These are phyloP conservation scores for Guadua angustifolia DNA, from an alignment of 176 grass and related monocot species.

Conservation along the genomic window DNA sequence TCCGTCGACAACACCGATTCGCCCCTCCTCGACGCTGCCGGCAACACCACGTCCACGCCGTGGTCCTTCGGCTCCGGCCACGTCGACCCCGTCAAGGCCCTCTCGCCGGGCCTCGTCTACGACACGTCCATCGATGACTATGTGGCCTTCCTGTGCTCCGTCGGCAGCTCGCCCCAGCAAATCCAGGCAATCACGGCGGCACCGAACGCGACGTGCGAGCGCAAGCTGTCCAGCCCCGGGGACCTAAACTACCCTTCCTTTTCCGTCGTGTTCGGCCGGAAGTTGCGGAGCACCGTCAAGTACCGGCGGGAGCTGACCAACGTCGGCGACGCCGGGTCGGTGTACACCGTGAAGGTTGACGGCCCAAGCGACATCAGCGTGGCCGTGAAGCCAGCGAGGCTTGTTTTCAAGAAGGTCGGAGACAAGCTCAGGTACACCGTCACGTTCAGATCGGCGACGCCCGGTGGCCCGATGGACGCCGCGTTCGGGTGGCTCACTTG, in stretches of 20 bases:
- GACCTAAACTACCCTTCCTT: slow-evolving; percentile 95
- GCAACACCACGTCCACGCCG: slow-evolving; percentile 59
- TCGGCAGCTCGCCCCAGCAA: slow-evolving; percentile 57
- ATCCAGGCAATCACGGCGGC: slow-evolving; percentile 63
- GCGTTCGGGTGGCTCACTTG: slow-evolving; percentile 86
- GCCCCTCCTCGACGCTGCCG: slow-evolving; percentile 62
- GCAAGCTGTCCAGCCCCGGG: slow-evolving; percentile 68
- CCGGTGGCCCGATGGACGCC: slow-evolving; percentile 46
- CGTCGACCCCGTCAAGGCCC: slow-evolving; percentile 72
- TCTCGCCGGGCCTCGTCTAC: slow-evolving; percentile 88
- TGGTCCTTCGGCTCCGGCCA: slow-evolving; percentile 81
- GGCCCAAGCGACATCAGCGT: slow-evolving; percentile 62
- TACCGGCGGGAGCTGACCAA: slow-evolving; percentile 85
- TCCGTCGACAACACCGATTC: slow-evolving; percentile 68
- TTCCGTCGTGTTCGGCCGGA: slow-evolving; percentile 68
- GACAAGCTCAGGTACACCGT: slow-evolving; percentile 65
- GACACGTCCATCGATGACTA: slow-evolving; percentile 71
- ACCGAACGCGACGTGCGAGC: slow-evolving; percentile 66
- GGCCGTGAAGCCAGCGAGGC: slow-evolving; percentile 65
- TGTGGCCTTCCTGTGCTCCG: slow-evolving; percentile 79
- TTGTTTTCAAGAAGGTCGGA: slow-evolving; percentile 59
- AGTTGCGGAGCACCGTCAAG: slow-evolving; percentile 53
- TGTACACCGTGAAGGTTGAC: slow-evolving; percentile 55
- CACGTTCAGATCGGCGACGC: slow-evolving; percentile 57
- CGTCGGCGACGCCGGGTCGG: slow-evolving; percentile 50